A percentile compares a stretch with the other conserved stretches of the same genome.
These are phyloP conservation scores for Russula olivacea DNA, from an alignment of 768 basidiomycete species.

Conservation along the genomic window DNA sequence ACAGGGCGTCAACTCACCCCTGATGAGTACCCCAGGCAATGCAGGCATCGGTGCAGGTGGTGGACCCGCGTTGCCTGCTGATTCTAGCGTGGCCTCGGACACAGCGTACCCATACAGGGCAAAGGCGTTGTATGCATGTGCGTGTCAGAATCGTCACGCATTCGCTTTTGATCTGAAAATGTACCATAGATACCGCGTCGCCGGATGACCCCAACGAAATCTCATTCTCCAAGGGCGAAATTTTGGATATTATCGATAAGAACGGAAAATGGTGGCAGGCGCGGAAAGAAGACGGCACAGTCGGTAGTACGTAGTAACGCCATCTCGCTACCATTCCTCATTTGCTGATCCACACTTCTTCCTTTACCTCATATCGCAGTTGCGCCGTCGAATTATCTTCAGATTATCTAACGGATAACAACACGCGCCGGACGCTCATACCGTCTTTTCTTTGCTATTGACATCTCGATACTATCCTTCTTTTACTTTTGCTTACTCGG, in stretches of 20 bases:
- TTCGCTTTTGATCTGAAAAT: background rate
- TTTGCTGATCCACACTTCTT: background rate
- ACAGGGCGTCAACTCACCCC: slow-evolving; percentile 51
- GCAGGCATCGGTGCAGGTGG: slow-evolving; percentile 57
- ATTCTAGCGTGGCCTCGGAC: slow-evolving; percentile 33
- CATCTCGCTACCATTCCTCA: background rate
- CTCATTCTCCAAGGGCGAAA: slow-evolving; percentile 86
- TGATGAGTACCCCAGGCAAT: slow-evolving; percentile 54
- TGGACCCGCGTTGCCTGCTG: slow-evolving; percentile 28
- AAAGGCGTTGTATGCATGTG: slow-evolving; percentile 87
- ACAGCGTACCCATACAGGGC: slow-evolving; percentile 60
- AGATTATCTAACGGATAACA: slow-evolving; percentile 43
- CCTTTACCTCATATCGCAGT: slow-evolving; percentile 38
- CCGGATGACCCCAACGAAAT: slow-evolving; percentile 96
- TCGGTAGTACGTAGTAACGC: slow-evolving; percentile 61
- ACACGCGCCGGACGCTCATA: slow-evolving; percentile 16
- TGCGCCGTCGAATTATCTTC: slow-evolving; percentile 82
- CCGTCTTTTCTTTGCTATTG: slow-evolving; percentile 3
- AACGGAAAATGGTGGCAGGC: slow-evolving; percentile 94
- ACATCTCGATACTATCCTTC: background rate
- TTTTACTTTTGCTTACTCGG: background rate
- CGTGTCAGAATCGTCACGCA: slow-evolving; percentile 6
- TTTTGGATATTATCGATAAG: slow-evolving; percentile 89
- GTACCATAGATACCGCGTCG: slow-evolving; percentile 73
- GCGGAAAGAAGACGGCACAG: slow-evolving; percentile 63